Evolutionary conservation across 1,284 basidiomycete species (phyloP).

Genomic region (Wallemia hederae): DNA sequence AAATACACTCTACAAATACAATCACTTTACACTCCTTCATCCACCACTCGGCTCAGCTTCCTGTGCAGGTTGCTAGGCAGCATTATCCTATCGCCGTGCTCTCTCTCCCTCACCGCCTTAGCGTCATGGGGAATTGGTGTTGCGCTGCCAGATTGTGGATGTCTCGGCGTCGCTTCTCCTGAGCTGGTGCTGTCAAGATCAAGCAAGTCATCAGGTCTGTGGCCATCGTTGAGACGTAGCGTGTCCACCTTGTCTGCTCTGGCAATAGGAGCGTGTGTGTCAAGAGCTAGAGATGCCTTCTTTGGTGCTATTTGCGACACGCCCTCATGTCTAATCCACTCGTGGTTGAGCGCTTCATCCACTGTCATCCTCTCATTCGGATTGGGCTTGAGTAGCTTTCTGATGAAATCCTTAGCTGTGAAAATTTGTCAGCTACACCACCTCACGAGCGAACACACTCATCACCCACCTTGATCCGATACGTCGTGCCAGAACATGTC

Average conservation of each 20-base stretch:
- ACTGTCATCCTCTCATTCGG: slow-evolving; percentile 7
- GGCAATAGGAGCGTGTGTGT: neutral
- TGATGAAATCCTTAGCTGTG: slow-evolving; percentile 10
- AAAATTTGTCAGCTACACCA: neutral
- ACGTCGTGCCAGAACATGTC: slow-evolving; percentile 7
- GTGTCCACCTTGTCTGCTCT: neutral
- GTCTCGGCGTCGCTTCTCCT: neutral
- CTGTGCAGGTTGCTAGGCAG: neutral
- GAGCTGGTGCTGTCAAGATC: neutral
- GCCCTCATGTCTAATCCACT: neutral
- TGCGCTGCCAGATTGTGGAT: neutral
- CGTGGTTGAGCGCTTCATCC: slow-evolving; percentile 7
- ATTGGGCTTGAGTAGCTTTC: slow-evolving; percentile 6
- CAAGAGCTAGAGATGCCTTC: neutral
- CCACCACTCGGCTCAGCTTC: neutral
- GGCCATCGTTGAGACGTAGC: neutral
- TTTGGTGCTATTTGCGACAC: neutral
- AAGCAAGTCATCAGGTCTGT: neutral
- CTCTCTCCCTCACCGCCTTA: neutral
- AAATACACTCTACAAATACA: too few relatives aligned
- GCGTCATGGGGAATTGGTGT: neutral
- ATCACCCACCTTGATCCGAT: slow-evolving; percentile 6
- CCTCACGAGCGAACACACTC: neutral
- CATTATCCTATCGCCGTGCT: neutral
- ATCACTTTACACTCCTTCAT: neutral